Percentiles rank a stretch among this genome's conserved stretches.
Evolutionary conservation across 805 yeast genomes (phyloP).

Genomic region (Teunomyces atbi): DNA sequence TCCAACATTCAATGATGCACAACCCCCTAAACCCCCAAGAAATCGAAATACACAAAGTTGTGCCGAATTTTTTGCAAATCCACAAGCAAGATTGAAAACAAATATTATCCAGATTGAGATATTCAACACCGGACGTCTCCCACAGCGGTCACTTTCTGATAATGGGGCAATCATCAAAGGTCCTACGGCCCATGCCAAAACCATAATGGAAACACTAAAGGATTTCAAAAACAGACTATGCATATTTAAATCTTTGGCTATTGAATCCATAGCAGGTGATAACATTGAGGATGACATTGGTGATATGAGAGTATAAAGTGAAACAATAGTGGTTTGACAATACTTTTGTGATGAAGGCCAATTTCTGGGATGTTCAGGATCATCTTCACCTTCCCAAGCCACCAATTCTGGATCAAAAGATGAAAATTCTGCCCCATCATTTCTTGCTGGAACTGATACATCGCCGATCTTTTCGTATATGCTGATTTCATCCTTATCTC

Average conservation of each 20-base stretch:
- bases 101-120: conserved; percentile 34
- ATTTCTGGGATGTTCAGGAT: conserved; percentile 35
- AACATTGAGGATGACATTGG: conserved; percentile 42
- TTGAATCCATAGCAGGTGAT: conserved; percentile 34
- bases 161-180: conserved; percentile 40
- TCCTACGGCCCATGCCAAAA: conserved; percentile 41
- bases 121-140: conserved; percentile 33
- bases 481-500: conserved; percentile 12
- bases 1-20: conserved; percentile 37
- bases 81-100: conserved; percentile 36
- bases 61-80: conserved; percentile 30
- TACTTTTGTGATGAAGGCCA: conserved; percentile 27
- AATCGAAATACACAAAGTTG: conserved; percentile 35
- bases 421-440: conserved; percentile 32
- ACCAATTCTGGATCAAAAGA: conserved; percentile 37
- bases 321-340: conserved; percentile 24
- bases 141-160: conserved; percentile 36
- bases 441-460: conserved; percentile 22
- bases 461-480: conserved; percentile 19
- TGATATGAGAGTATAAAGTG: conserved; percentile 36
- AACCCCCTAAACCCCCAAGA: conserved; percentile 38
- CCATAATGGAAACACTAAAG: conserved; percentile 35
- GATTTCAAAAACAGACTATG: conserved; percentile 22
- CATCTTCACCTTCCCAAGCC: conserved; percentile 32
- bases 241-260: conserved; percentile 30